Evolutionary conservation across 2,329 filamentous ascomycete genomes (phyloP).

Genomic region (Fusarium subtropicale): DNA sequence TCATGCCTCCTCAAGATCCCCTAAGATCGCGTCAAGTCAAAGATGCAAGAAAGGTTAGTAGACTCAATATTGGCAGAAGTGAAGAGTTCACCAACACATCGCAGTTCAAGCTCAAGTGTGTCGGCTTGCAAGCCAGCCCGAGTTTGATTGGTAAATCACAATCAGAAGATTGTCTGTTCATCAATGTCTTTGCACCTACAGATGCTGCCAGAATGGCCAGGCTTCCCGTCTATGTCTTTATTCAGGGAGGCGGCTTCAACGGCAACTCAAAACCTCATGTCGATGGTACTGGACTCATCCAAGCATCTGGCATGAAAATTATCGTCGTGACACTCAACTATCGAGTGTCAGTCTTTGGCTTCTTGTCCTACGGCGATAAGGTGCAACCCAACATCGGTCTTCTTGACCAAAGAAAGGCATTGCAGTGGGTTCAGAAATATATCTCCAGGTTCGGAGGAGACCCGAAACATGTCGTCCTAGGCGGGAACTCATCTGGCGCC

Average conservation of each 20-base stretch:
- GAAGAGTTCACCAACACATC: background rate
- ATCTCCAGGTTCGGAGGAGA: slow-evolving; percentile 76
- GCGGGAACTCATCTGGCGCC: slow-evolving; percentile 75
- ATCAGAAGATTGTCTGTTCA: slow-evolving; percentile 76
- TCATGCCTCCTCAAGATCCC: slow-evolving; percentile 76
- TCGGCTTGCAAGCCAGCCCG: slow-evolving; percentile 43
- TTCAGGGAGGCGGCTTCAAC: slow-evolving; percentile 72
- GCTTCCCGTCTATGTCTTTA: slow-evolving; percentile 71
- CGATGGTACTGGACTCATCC: slow-evolving; percentile 68
- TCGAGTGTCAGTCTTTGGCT: slow-evolving; percentile 78
- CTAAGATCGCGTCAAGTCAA: slow-evolving; percentile 58
- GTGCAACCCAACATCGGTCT: slow-evolving; percentile 76
- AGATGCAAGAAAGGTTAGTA: slow-evolving; percentile 63
- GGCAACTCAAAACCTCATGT: slow-evolving; percentile 60
- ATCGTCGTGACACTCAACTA: slow-evolving; percentile 81
- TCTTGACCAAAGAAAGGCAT: slow-evolving; percentile 74
- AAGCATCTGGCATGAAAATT: slow-evolving; percentile 68
- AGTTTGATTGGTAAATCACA: slow-evolving; percentile 42
- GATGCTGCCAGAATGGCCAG: slow-evolving; percentile 60
- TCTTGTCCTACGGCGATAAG: slow-evolving; percentile 69
- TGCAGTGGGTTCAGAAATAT: slow-evolving; percentile 76
- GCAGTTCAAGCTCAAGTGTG: slow-evolving; percentile 47
- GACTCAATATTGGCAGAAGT: too few relatives aligned
- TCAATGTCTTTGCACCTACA: slow-evolving; percentile 72
- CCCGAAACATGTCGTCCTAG: slow-evolving; percentile 73